Percentiles rank a stretch among this genome's conserved stretches.
These are phyloP conservation scores for Aspergillus novoparasiticus DNA, from an alignment of 2,329 filamentous ascomycete species.

Conservation along the genomic window DNA sequence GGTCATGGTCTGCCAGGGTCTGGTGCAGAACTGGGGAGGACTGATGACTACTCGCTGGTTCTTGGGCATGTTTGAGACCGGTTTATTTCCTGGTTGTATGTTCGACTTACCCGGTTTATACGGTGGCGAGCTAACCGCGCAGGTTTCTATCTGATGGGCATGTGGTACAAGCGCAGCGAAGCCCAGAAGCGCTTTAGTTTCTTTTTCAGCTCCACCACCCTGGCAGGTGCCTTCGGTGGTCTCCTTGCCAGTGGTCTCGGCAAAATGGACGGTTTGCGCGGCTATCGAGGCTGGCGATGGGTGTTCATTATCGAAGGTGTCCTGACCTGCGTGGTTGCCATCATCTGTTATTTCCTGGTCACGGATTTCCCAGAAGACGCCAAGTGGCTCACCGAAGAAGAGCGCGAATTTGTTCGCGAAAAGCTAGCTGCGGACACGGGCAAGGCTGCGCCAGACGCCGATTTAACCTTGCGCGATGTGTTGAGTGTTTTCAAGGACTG, in stretches of 20 bases:
- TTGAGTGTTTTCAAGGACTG: constrained; percentile 68
- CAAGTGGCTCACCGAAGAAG: constrained; percentile 65
- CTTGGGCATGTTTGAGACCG: constrained; percentile 71
- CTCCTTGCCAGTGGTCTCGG: constrained; percentile 62
- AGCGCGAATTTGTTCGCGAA: constrained; percentile 54
- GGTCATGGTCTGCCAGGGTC: constrained; percentile 72
- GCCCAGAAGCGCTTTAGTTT: constrained; percentile 91
- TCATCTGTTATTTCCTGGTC: constrained; percentile 66
- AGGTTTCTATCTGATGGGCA: constrained; percentile 68
- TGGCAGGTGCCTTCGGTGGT: constrained; percentile 65
- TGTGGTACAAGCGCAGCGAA: constrained; percentile 82
- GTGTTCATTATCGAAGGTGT: constrained; percentile 64
- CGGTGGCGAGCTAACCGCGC: background rate
- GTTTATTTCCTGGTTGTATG: constrained; percentile 69
- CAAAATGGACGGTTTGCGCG: constrained; percentile 56
- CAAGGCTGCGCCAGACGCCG: constrained; percentile 63
- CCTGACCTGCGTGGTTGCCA: constrained; percentile 63
- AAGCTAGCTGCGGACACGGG: constrained; percentile 72
- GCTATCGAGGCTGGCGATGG: constrained; percentile 61
- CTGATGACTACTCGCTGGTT: constrained; percentile 83
- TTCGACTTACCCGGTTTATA: constrained; percentile 9
- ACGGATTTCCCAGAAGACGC: constrained; percentile 75
- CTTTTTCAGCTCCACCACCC: constrained; percentile 77
- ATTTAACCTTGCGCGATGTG: constrained; percentile 62
- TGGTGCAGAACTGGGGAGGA: constrained; percentile 76